Conservation (phyloP, 257 asterid genomes). For the Solanum sejunctum region DNA sequence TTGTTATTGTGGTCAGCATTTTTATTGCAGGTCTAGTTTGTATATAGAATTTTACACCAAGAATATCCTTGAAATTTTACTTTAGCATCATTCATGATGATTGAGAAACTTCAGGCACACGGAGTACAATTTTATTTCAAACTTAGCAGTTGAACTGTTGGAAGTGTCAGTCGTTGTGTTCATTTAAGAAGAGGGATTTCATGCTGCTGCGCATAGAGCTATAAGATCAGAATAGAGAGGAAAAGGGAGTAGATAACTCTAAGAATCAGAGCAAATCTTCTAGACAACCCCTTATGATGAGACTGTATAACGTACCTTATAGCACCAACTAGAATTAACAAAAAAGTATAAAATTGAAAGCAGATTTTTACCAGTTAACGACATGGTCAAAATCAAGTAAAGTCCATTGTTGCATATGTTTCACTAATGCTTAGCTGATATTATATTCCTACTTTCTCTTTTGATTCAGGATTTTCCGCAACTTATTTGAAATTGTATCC, state of each 20-base stretch:
- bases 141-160: background rate
- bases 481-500: conserved; percentile 72
- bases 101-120: background rate
- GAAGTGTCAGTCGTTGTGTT: background rate
- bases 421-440: background rate
- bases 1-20: conserved; percentile 56
- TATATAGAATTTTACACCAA: background rate
- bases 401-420: background rate
- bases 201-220: background rate
- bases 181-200: background rate
- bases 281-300: background rate
- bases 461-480: conserved; percentile 27
- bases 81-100: background rate
- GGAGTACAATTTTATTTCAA: background rate
- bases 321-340: background rate
- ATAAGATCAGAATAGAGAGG: background rate
- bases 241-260: background rate
- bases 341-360: background rate
- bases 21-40: conserved; percentile 49
- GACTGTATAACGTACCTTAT: background rate
- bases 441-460: background rate
- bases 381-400: background rate
- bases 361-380: no score
- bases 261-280: background rate
- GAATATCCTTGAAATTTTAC: background rate